Evolutionary conservation across 306 rosid genomes (phyloP), one percentile per base, ranked within the genome.

Genomic region (Vigna unguiculata): DNA sequence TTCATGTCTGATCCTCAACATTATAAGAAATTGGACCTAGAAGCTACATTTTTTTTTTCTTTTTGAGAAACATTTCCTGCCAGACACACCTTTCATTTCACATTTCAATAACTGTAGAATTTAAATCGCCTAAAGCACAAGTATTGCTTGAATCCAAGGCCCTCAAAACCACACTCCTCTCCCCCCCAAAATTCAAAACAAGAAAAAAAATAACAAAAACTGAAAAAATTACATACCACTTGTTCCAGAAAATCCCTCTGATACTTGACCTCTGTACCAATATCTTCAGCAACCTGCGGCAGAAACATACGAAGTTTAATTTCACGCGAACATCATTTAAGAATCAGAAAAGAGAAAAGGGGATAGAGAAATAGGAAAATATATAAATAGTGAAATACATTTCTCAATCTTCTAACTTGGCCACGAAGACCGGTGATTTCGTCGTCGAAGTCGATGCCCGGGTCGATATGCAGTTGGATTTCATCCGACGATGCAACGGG

Each of bases 401-500:
- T 82, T 89, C 87, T 91, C 85, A 94, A 74, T 68, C 78, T 89
- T 82, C 78, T 81, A 70, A 94, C 98, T 88, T 94, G 97, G 84
- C 90, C 84, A 61, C 85, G 94, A 75, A 94, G 97, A 49, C 97
- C 96, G 8, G 79, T 83, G 85, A 94, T 94, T 87, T 90, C 93
- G 19, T 90, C 88, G 30, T 91, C 98, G 62, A 91, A 64, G 58
- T 94, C 91, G 80, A 2, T 2, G 17, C 87, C 83, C 20, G 97
- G 97, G 86, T 93, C 98, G 59, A 93, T 93, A 62, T 84, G 85
- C 81, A 93, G 83, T 81, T 93, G 98, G 61, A 93, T 93, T 87
- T 93, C 98, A 75, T 91, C 91, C 41, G 93, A 86, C 65, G 85
- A 43, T 54, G 86, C 80, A n/a, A 32, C 82, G 24, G 93, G 34